phyloP scores from a whole-genome alignment of 1,284 basidiomycete species.

The Neotropicomus parvogracilis region DNA sequence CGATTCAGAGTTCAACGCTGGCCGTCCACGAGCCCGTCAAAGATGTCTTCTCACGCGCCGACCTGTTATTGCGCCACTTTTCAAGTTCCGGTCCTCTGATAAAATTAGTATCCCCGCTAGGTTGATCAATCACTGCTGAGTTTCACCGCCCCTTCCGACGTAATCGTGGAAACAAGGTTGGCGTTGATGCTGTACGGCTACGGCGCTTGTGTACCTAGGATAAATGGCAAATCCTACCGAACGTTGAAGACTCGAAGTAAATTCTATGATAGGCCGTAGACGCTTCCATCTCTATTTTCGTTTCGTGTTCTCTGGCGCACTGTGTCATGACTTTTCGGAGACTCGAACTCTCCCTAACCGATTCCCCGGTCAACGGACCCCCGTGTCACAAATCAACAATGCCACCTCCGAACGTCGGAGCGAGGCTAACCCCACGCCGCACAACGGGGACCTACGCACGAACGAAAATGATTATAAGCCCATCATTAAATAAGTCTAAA shows the following conservation, averaged over 20 bases:
- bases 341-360: no score
- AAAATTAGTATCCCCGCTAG: neutral
- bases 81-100: neutral
- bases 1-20: neutral
- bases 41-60: neutral
- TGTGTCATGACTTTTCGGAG: no score
- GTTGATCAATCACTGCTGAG: neutral
- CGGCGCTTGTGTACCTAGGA: no score
- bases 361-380: no score
- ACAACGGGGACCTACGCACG: conserved; percentile 6
- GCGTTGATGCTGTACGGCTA: neutral
- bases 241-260: no score
- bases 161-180: conserved; percentile 11
- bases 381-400: conserved; percentile 16
- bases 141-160: conserved; percentile 5
- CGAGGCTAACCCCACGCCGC: neutral
- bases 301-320: no score
- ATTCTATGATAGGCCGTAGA: no score
- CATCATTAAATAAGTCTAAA: conserved; percentile 9
- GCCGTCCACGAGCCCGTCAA: neutral
- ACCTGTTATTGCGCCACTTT: no score
- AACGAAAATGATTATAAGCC: no score
- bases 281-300: no score
- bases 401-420: conserved; percentile 7
- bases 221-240: no score